A percentile compares a stretch with the other conserved stretches of the same genome.
Conservation (phyloP, 441 rosid genomes). For the Bocquillonia castaneifolia region DNA sequence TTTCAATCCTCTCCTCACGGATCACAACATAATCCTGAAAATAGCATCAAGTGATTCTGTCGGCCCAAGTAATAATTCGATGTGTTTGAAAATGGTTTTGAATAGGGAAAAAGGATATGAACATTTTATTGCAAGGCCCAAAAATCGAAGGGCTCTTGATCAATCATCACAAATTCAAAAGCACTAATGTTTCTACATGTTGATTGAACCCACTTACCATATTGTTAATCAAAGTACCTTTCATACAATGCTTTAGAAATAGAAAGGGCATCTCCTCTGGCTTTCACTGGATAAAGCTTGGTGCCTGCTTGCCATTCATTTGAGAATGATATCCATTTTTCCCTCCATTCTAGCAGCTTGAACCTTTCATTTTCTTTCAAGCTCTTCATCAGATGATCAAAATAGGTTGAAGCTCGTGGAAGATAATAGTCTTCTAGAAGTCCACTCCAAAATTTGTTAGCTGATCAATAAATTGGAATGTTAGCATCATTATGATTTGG, state of each 20-base stretch:
- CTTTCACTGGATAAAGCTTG: slow-evolving; percentile 49
- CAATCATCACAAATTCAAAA: too few relatives aligned
- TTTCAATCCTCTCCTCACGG: too few relatives aligned
- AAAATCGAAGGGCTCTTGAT: too few relatives aligned
- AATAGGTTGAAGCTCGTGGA: slow-evolving; percentile 27
- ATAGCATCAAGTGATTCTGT: too few relatives aligned
- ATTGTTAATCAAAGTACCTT: slow-evolving; percentile 52
- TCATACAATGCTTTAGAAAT: slow-evolving; percentile 50
- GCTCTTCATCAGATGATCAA: slow-evolving; percentile 17
- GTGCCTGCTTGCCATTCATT: slow-evolving; percentile 64
- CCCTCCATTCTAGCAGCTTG: slow-evolving; percentile 57
- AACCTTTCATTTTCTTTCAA: slow-evolving; percentile 41
- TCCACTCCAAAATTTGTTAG: slow-evolving; percentile 93
- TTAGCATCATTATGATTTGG: background rate
- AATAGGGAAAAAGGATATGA: too few relatives aligned
- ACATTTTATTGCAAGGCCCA: too few relatives aligned
- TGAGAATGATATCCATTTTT: slow-evolving; percentile 66
- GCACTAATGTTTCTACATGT: too few relatives aligned
- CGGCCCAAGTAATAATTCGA: too few relatives aligned
- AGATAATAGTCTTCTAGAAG: slow-evolving; percentile 65
- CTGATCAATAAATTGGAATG: slow-evolving; percentile 28
- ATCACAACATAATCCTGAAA: too few relatives aligned
- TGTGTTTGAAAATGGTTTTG: too few relatives aligned
- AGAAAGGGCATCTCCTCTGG: slow-evolving; percentile 55
- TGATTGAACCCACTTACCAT: too few relatives aligned